Conservation (phyloP, 352 stramenopile genomes). For the Hyaloperonospora arabidopsidis region DNA sequence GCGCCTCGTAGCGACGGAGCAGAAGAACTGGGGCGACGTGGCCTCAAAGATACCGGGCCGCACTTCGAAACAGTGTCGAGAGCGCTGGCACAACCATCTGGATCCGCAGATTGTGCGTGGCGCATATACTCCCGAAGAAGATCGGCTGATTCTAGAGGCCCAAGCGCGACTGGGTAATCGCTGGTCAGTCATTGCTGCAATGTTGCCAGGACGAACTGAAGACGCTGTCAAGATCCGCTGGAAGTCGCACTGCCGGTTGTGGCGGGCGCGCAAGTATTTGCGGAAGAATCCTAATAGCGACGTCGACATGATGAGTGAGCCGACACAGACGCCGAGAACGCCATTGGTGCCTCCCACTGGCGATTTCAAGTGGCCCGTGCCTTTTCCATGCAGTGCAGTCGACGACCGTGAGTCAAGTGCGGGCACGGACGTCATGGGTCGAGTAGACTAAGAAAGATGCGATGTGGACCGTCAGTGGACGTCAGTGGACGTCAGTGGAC, state of each 20-base stretch:
- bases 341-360: conserved; percentile 22
- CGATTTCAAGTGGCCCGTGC: conserved; percentile 26
- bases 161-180: conserved; percentile 81
- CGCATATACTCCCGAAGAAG: conserved; percentile 82
- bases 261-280: conserved; percentile 76
- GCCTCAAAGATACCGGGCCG: conserved; percentile 77
- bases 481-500: conserved; percentile 13
- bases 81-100: conserved; percentile 87
- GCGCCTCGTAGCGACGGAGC: conserved; percentile 66
- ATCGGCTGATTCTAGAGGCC: conserved; percentile 82
- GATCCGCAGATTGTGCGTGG: conserved; percentile 85
- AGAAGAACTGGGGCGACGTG: conserved; percentile 86
- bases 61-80: conserved; percentile 86
- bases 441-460: conserved; percentile 17
- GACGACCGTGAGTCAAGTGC: conserved; percentile 22
- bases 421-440: conserved; percentile 8
- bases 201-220: conserved; percentile 82
- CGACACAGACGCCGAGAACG: conserved; percentile 24
- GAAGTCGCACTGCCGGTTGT: conserved; percentile 84
- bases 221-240: conserved; percentile 90
- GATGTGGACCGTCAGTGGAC: too few relatives aligned
- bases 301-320: conserved; percentile 28
- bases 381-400: conserved; percentile 5
- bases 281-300: conserved; percentile 46
- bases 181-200: conserved; percentile 86